phyloP scores from a whole-genome alignment of 495 filamentous ascomycete species.

The Glonium stellatum region DNA sequence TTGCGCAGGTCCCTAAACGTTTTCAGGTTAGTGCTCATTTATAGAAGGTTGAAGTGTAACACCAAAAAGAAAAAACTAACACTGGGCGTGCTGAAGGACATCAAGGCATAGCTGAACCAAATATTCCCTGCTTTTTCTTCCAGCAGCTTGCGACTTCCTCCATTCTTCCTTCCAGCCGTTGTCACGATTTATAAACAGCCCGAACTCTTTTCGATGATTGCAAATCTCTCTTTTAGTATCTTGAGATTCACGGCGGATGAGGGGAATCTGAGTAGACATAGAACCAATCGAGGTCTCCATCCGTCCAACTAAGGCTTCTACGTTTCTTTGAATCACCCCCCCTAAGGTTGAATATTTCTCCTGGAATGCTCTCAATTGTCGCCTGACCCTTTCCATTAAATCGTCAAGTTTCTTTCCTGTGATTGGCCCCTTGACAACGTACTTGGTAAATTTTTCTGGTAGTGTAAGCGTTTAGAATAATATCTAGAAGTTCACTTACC shows the following conservation, averaged over 20 bases:
- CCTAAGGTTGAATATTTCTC: background rate
- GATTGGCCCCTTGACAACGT: background rate
- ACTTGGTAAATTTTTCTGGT: background rate
- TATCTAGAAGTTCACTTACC: background rate
- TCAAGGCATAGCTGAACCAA: constrained; percentile 1
- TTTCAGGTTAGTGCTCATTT: background rate
- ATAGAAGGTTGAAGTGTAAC: background rate
- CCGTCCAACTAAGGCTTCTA: background rate
- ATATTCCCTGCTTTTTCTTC: background rate
- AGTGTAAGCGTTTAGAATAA: no score
- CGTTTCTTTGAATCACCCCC: background rate
- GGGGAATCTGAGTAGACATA: background rate
- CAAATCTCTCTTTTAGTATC: background rate
- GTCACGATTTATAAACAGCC: background rate
- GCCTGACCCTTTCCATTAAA: background rate
- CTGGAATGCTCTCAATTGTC: background rate
- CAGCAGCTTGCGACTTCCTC: constrained; percentile 1
- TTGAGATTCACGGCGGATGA: background rate
- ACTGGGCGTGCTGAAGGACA: background rate
- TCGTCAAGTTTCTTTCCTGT: background rate
- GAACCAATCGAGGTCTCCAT: no score
- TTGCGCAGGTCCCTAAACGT: background rate
- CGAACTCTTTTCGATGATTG: background rate
- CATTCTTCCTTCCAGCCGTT: background rate
- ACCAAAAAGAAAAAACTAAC: background rate